Conservation (phyloP, 2,329 filamentous ascomycete species). For the Pezicula radicicola region DNA sequence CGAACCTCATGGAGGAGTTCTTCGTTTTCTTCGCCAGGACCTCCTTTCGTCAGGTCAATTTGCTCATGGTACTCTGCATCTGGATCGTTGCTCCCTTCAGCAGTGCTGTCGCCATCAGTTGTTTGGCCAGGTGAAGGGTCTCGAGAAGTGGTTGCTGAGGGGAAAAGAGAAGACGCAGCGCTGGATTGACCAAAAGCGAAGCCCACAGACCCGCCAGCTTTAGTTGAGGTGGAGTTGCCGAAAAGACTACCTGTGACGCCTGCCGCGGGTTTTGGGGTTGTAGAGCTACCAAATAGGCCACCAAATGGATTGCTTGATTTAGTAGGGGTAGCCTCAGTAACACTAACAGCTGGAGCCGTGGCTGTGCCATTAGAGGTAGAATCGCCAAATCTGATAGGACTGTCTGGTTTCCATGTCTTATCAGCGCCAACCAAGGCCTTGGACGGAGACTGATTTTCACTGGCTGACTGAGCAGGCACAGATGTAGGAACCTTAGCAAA, state of each 20-base stretch:
- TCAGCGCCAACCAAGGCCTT: conserved; percentile 23
- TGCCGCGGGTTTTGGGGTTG: conserved; percentile 7
- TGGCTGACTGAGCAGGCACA: conserved; percentile 5
- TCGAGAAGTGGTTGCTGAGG: conserved; percentile 27
- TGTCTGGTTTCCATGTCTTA: conserved; percentile 46
- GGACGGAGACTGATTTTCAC: conserved; percentile 22
- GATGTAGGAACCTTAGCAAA: conserved; percentile 15
- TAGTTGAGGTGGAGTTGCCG: background rate
- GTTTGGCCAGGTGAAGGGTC: conserved; percentile 27
- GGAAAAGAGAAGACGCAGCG: conserved; percentile 23
- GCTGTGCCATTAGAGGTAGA: conserved; percentile 15
- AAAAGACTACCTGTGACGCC: conserved; percentile 3
- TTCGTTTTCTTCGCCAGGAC: conserved; percentile 71
- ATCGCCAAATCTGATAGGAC: conserved; percentile 42
- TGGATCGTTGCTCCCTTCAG: conserved; percentile 26
- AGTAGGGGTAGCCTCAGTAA: conserved; percentile 15
- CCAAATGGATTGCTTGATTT: conserved; percentile 13
- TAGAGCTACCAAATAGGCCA: conserved; percentile 10
- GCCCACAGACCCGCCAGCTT: conserved; percentile 10
- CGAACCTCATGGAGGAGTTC: conserved; percentile 66
- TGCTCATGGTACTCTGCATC: conserved; percentile 63
- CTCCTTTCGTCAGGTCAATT: conserved; percentile 64
- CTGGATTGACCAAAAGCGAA: conserved; percentile 20
- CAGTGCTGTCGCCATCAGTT: conserved; percentile 25
- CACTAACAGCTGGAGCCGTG: conserved; percentile 13